Percentiles rank a stretch among this genome's conserved stretches.
These are phyloP conservation scores for Platismatia glauca DNA, from an alignment of 495 filamentous ascomycete species.

Conservation along the genomic window DNA sequence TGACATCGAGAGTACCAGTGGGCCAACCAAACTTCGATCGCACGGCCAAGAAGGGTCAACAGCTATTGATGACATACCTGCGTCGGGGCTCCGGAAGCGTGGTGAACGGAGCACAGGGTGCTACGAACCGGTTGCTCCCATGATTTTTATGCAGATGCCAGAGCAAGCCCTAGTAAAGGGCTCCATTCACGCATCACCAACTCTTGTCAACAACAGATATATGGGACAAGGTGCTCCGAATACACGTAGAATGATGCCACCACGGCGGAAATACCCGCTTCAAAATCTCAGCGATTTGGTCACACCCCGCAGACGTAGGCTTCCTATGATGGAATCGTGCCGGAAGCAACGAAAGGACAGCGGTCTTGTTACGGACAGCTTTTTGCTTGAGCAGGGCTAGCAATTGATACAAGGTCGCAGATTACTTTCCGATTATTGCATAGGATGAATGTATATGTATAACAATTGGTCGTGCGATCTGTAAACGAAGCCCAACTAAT, in stretches of 20 bases:
- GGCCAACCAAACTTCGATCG: neutral
- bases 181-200: neutral
- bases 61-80: neutral
- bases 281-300: neutral
- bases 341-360: neutral
- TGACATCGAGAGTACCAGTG: neutral
- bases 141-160: neutral
- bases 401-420: neutral
- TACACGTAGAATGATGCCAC: neutral
- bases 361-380: neutral
- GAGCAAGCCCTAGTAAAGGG: neutral
- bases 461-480: neutral
- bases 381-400: neutral
- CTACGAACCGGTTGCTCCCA: neutral
- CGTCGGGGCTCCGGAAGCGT: neutral
- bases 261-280: neutral
- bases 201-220: neutral
- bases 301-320: neutral
- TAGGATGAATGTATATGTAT: neutral
- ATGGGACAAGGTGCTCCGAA: neutral
- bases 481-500: neutral
- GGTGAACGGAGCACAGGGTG: neutral
- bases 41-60: slow-evolving; percentile 1
- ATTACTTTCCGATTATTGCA: neutral
- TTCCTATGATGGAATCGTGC: neutral